Percentiles rank a stretch among this genome's conserved stretches.
Conservation (phyloP, 805 yeast species). For the Helenozyma rhizophorensis region DNA sequence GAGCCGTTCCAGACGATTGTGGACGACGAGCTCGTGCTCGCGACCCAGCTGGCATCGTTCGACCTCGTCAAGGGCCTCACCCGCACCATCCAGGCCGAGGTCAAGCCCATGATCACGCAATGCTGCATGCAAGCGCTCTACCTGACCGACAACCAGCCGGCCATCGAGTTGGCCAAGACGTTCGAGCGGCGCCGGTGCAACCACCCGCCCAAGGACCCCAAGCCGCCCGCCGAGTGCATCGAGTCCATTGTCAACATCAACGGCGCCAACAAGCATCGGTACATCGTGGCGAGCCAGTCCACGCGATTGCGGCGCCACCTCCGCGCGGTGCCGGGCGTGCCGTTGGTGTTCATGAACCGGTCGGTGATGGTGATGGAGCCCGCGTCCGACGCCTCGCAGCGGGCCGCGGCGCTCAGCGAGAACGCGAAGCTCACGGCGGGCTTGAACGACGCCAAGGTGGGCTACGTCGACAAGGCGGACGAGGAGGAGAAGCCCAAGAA, state of each 20-base stretch:
- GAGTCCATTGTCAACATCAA: constrained; percentile 62
- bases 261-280: constrained; percentile 85
- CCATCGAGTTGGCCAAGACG: constrained; percentile 74
- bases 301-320: constrained; percentile 61
- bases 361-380: constrained; percentile 98
- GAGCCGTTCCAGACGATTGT: constrained; percentile 89
- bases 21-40: constrained; percentile 72
- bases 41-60: constrained; percentile 61
- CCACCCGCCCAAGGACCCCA: constrained; percentile 62
- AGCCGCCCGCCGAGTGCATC: constrained; percentile 72
- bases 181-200: constrained; percentile 93
- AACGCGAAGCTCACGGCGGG: constrained; percentile 69
- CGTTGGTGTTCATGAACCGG: constrained; percentile 79
- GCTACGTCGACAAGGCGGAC: constrained; percentile 27
- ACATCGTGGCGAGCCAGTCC: constrained; percentile 83
- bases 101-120: constrained; percentile 90
- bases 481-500: constrained; percentile 23
- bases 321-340: constrained; percentile 83
- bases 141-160: constrained; percentile 62
- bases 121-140: constrained; percentile 90
- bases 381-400: constrained; percentile 61
- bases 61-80: constrained; percentile 78
- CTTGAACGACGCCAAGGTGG: constrained; percentile 62
- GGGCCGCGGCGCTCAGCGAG: constrained; percentile 47
- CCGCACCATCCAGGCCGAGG: constrained; percentile 78